Conservation (phyloP, 1,139 yeast species). For the Candida sojae region DNA sequence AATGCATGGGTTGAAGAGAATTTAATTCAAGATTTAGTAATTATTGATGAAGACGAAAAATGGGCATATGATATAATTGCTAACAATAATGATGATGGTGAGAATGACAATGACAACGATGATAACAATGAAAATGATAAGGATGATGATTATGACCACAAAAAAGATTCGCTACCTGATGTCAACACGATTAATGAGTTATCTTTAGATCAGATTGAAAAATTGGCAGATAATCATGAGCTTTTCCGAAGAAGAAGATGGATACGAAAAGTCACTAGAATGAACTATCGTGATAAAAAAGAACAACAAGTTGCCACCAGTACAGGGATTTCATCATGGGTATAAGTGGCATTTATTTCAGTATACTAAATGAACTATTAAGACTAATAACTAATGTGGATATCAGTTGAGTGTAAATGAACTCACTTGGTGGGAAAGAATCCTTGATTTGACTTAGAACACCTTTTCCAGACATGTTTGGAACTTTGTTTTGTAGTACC, state of each 20-base stretch:
- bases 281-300: slow-evolving; percentile 10
- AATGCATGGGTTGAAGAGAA: slow-evolving; percentile 56
- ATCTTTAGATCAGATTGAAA: slow-evolving; percentile 2
- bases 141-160: slow-evolving; percentile 14
- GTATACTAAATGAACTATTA: no score
- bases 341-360: neutral
- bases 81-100: slow-evolving; percentile 14
- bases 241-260: slow-evolving; percentile 56
- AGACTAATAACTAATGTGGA: no score
- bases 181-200: slow-evolving; percentile 4
- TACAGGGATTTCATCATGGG: slow-evolving; percentile 11
- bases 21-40: slow-evolving; percentile 53
- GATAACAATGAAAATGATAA: no score
- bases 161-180: neutral
- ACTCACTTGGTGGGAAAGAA: no score
- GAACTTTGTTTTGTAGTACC: no score
- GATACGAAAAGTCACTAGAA: slow-evolving; percentile 25
- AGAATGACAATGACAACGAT: slow-evolving; percentile 12
- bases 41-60: slow-evolving; percentile 66
- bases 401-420: no score
- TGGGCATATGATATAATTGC: slow-evolving; percentile 66
- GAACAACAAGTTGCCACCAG: slow-evolving; percentile 6
- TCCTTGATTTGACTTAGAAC: no score
- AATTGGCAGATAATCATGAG: slow-evolving; percentile 9
- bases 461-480: no score